phyloP scores from a whole-genome alignment of 257 asterid species.

The Apocynum venetum region DNA sequence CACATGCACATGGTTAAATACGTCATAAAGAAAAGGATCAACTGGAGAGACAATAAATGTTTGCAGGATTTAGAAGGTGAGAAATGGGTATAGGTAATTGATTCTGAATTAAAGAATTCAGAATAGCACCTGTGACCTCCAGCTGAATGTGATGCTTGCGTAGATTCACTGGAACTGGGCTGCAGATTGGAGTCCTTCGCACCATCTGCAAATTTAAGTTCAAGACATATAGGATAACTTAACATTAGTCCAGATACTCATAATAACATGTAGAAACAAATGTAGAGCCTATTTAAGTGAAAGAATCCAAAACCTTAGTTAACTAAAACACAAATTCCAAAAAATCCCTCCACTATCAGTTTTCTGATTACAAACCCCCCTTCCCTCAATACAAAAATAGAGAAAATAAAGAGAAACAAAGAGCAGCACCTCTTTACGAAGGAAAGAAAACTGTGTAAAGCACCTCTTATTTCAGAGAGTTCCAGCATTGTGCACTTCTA shows the following conservation, averaged over 20 bases:
- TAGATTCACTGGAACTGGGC: conserved; percentile 38
- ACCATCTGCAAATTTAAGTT: conserved; percentile 47
- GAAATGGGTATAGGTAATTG: not conserved
- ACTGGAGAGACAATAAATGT: not conserved
- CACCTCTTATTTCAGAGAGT: too few species aligned
- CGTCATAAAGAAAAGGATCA: not conserved
- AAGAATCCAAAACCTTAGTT: not conserved
- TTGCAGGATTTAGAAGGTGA: conserved; percentile 6
- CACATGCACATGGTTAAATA: not conserved
- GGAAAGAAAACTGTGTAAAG: not conserved
- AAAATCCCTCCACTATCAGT: not conserved
- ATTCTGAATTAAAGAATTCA: not conserved
- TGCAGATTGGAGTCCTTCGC: conserved; percentile 61
- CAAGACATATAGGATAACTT: conserved; percentile 18
- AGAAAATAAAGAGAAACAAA: not conserved
- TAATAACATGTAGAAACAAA: conserved; percentile 2
- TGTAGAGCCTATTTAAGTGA: not conserved
- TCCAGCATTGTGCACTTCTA: not conserved
- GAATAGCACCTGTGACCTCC: conserved; percentile 56
- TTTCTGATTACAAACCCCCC: not conserved
- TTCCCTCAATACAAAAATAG: not conserved
- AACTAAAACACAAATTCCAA: not conserved
- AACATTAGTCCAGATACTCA: conserved; percentile 13
- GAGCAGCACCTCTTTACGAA: not conserved
- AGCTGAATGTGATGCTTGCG: conserved; percentile 44